A percentile compares a stretch with the other conserved stretches of the same genome.
phyloP scores from a whole-genome alignment of 73 alveolate species.

The Symbiodinium natans region DNA sequence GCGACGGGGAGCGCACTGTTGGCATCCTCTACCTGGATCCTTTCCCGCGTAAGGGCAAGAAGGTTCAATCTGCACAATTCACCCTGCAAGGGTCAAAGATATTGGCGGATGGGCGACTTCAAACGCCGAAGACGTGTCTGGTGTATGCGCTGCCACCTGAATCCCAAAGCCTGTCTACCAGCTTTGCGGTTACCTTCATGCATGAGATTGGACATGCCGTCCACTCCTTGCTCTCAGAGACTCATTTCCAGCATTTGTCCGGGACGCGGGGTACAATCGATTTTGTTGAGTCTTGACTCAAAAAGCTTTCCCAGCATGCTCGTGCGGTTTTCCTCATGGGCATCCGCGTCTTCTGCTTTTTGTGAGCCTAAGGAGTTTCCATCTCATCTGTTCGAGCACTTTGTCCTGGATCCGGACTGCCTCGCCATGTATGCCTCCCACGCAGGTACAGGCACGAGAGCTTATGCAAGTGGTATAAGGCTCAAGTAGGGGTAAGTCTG shows the following conservation, averaged over 20 bases:
- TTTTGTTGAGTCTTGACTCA: constrained; percentile 46
- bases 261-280: constrained; percentile 85
- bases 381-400: constrained; percentile 88
- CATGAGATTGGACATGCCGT: constrained; percentile 92
- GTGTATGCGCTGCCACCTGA: constrained; percentile 74
- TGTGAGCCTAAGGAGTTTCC: constrained; percentile 64
- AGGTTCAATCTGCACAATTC: constrained; percentile 74
- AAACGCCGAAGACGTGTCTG: constrained; percentile 60
- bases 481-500: too few species aligned
- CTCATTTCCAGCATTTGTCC: constrained; percentile 72
- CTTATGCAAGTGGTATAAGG: too few species aligned
- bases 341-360: neutral
- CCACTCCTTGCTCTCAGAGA: constrained; percentile 76
- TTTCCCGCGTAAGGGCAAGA: constrained; percentile 77
- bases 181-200: constrained; percentile 81
- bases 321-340: neutral
- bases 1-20: neutral
- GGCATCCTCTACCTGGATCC: constrained; percentile 78
- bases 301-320: neutral
- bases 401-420: constrained; percentile 77
- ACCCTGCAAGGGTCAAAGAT: constrained; percentile 72
- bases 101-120: constrained; percentile 43
- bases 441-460: constrained; percentile 40
- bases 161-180: constrained; percentile 9
- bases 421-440: constrained; percentile 55